Evolutionary conservation across 2,329 filamentous ascomycete genomes (phyloP), one percentile per base, ranked within the genome.

Genomic region (Alternaria tenuissima): DNA sequence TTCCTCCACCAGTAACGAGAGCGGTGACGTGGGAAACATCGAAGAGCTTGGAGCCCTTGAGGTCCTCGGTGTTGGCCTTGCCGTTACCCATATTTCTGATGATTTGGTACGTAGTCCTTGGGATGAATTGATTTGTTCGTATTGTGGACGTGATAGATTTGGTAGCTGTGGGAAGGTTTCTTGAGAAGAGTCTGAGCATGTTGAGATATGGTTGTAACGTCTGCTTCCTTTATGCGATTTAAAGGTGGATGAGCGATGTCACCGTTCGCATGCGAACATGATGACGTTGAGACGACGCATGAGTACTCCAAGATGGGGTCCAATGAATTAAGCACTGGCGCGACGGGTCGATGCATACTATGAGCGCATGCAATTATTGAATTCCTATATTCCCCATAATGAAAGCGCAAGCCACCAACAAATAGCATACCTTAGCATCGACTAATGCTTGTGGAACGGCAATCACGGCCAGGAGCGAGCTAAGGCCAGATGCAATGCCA

Each of bases 21-120:
- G 81, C 80, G 5, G 80, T 82, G 58, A 83, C 69, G 56, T 81
- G 78, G 1, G 78, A 81, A 38, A 82, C 80, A 64, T 82, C 80
- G 65, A 83, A 83, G 55, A 83, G 77, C 63, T 76, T 77, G 7
- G 74, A 76, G 57, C 75, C 70, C 69, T 79, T 79, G 48, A 82
- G 72, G 55, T 81, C 68, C 43, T 79, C 75, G 52, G 79, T 81
- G 52, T 70, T 67, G 41, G 77, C 73, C 58, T 78, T 77, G 48
- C 74, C 71, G 55, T 68, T 66, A 36, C 61, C 64, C 74, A 78
- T 79, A 2, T 69, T 76, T 68, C 68, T 72, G 52, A 68, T 47
- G 20, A 73, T 61, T 14, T 65, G 63, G 42, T 68, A 68, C 5
- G 61, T 62, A 30, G 57, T 57, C 62, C 54, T 67, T 9, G 68